Conservation (phyloP, 2,329 filamentous ascomycete genomes). For the Cladosporium phlei region DNA sequence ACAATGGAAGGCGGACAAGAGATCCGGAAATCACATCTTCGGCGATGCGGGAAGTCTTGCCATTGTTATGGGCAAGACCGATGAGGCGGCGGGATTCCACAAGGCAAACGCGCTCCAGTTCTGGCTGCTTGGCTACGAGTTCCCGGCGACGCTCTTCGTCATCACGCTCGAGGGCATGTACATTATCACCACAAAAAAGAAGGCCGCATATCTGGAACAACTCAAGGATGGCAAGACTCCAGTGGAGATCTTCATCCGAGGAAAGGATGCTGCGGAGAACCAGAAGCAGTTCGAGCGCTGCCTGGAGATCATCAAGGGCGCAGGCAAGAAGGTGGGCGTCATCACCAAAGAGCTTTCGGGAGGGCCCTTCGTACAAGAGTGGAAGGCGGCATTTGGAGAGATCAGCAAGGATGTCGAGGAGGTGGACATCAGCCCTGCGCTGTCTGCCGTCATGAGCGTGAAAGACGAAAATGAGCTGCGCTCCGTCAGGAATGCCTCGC, state of each 20-base stretch:
- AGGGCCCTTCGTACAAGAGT: conserved; percentile 92
- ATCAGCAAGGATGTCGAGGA: conserved; percentile 82
- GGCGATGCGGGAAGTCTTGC: conserved; percentile 80
- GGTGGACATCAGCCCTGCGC: conserved; percentile 75
- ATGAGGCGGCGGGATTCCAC: conserved; percentile 78
- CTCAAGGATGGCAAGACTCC: conserved; percentile 89
- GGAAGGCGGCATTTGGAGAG: conserved; percentile 77
- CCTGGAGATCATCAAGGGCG: conserved; percentile 76
- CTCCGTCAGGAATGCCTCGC: conserved; percentile 87
- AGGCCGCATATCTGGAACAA: conserved; percentile 90
- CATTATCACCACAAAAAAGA: conserved; percentile 93
- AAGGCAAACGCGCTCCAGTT: conserved; percentile 98
- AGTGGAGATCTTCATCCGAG: conserved; percentile 83
- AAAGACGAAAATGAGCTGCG: conserved; percentile 95
- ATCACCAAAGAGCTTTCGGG: conserved; percentile 77
- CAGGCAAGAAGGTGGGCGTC: conserved; percentile 87
- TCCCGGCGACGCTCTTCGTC: conserved; percentile 90
- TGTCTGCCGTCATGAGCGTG: conserved; percentile 82
- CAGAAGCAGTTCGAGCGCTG: conserved; percentile 84
- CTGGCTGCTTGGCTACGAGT: conserved; percentile 98
- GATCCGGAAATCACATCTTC: conserved; percentile 78
- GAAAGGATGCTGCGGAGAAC: conserved; percentile 88
- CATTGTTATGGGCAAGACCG: conserved; percentile 90
- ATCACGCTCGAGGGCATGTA: conserved; percentile 84
- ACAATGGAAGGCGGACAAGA: conserved; percentile 95